Evolutionary conservation across 495 filamentous ascomycete species (phyloP), one percentile per base, ranked within the genome.

Genomic region (Thermochaetoides thermophila): DNA sequence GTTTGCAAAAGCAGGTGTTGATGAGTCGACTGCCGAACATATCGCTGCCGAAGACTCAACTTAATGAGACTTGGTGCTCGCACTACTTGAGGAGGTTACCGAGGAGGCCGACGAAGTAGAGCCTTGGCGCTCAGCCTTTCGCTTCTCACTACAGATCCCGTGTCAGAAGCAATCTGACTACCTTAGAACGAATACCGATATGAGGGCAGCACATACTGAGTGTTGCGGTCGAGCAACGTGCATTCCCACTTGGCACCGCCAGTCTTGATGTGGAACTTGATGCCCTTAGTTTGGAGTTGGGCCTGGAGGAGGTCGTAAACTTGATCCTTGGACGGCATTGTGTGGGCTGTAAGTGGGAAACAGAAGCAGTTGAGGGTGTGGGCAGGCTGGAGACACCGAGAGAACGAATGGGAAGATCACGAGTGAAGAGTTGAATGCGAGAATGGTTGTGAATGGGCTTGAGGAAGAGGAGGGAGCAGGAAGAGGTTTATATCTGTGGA

Each of bases 201-300:
- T 18, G 23, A 18, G 16, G n/a, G n/a, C n/a, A n/a, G n/a, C n/a
- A 13, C 56, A 51, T 53, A 66, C 61, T 59, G 57, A 31, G 54
- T 39, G 30, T 51, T 45, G 28, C 60, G 55, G 44, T 63, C 56
- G 21, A 61, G 44, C 7, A 66, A 31, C 16, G 49, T 54, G 48
- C 58, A 61, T 25, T 51, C 29, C 52, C 57, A 66, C 39, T 46
- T 50, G 27, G 46, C 47, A 19, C 32, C 31, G 28, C 52, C 51
- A 4, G 60, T 52, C 49, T 50, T 57, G 41, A 66, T 56, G 27
- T 56, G 53, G 54, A 66, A 66, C 38, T 40, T 46, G 41, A 64
- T 27, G 18, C 45, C 50, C 38, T 49, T 49, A 35, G 6, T 45
- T 45, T 58, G 44, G 21, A 65, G 46, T 38, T 49, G 37, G 20